These are phyloP conservation scores for Marchantia polymorpha DNA, from an alignment of 225 moss, liverwort and hornwort genomes.

Conservation along the genomic window DNA sequence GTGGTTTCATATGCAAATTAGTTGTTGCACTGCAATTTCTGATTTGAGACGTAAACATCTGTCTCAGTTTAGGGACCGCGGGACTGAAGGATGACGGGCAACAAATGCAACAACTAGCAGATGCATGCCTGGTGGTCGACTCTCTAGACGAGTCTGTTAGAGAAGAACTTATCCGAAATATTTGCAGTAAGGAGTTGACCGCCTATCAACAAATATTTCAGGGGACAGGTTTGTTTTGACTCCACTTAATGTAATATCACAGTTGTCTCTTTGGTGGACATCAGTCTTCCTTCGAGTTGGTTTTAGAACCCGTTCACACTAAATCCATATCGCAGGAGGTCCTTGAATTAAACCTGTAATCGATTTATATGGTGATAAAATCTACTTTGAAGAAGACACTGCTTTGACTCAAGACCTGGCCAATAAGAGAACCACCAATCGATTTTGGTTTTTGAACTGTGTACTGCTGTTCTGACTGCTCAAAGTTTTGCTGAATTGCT, in stretches of 20 bases:
- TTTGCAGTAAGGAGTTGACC: slow-evolving; percentile 97
- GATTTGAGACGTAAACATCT: not conserved
- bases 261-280: not conserved
- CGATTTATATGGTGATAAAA: not conserved
- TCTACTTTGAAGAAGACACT: not conserved
- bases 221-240: slow-evolving; percentile 67
- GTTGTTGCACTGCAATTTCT: not conserved
- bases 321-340: too few species aligned
- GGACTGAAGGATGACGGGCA: slow-evolving; percentile 98
- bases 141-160: slow-evolving; percentile 92
- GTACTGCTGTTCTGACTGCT: slow-evolving; percentile 2
- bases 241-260: not conserved
- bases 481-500: slow-evolving; percentile 18
- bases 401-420: not conserved
- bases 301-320: too few species aligned
- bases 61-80: slow-evolving; percentile 77
- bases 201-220: slow-evolving; percentile 99
- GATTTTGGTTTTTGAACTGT: not conserved
- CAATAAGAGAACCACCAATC: not conserved
- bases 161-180: slow-evolving; percentile 91
- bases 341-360: too few species aligned
- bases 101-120: slow-evolving; percentile 99
- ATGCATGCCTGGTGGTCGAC: slow-evolving; percentile 94
- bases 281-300: too few species aligned
- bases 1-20: not conserved